Percentiles rank a stretch among this genome's conserved stretches.
Evolutionary conservation across 73 alveolate species (phyloP).

Genomic region (Uronychia binucleata): DNA sequence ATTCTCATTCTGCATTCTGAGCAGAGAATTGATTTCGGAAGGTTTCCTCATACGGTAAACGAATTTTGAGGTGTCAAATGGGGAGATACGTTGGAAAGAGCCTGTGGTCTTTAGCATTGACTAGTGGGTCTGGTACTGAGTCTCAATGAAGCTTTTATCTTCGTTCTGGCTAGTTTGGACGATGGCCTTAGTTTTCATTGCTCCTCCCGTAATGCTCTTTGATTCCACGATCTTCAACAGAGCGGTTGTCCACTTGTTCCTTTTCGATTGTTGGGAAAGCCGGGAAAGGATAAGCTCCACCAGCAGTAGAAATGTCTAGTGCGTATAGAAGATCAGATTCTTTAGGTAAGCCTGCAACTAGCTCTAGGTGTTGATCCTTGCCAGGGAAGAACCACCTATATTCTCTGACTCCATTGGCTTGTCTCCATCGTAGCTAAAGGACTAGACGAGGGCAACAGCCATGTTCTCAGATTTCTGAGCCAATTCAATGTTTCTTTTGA

Average conservation of each 20-base stretch:
- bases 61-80: not conserved
- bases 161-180: not conserved
- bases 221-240: not conserved
- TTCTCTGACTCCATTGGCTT: not conserved
- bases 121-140: not conserved
- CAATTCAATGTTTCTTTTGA: conserved; percentile 26
- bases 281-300: conserved; percentile 34
- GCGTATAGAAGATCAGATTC: conserved; percentile 33
- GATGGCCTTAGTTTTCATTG: not conserved
- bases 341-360: conserved; percentile 7
- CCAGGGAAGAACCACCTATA: not conserved
- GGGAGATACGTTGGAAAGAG: not conserved
- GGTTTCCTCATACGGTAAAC: not conserved
- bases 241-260: conserved; percentile 30
- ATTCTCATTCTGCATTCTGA: not conserved
- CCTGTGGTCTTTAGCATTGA: not conserved
- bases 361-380: not conserved
- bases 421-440: conserved; percentile 21
- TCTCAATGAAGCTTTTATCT: not conserved
- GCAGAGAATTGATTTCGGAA: not conserved
- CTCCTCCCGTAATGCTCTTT: not conserved
- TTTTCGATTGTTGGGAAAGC: conserved; percentile 20
- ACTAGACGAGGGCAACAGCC: conserved; percentile 17
- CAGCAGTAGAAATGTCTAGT: conserved; percentile 23
- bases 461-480: conserved; percentile 14